These are phyloP conservation scores for Mucor saturninus DNA, from an alignment of 371 early-diverging fungal species.

Conservation along the genomic window DNA sequence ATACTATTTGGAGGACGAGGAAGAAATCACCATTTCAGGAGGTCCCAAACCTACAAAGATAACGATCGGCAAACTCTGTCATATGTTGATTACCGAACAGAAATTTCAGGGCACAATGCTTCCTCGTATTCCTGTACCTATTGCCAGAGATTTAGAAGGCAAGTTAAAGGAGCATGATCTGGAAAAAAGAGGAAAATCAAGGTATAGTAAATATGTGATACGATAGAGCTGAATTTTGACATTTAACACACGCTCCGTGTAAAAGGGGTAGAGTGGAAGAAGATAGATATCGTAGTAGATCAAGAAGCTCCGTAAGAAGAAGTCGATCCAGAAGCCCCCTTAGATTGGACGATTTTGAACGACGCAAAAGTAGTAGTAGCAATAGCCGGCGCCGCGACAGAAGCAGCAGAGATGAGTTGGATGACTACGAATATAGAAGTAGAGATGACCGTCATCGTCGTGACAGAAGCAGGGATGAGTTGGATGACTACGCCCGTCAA, in stretches of 20 bases:
- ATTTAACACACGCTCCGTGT: not conserved
- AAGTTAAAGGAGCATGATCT: conserved; percentile 66
- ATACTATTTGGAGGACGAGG: conserved; percentile 80
- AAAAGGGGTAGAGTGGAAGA: conserved; percentile 10
- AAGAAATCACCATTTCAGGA: conserved; percentile 69
- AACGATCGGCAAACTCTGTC: conserved; percentile 75
- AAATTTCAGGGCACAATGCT: conserved; percentile 81
- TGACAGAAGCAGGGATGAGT: conserved; percentile 13
- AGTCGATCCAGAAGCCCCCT: conserved; percentile 23
- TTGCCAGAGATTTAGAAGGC: conserved; percentile 75
- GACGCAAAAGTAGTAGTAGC: too few relatives aligned
- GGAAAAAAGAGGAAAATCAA: conserved; percentile 26
- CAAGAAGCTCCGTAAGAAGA: conserved; percentile 13
- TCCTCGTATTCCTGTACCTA: conserved; percentile 85
- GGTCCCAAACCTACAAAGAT: conserved; percentile 67
- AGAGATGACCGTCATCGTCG: too few relatives aligned
- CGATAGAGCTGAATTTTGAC: too few relatives aligned
- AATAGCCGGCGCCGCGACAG: too few relatives aligned
- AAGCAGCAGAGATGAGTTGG: conserved; percentile 35
- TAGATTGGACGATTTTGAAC: too few relatives aligned
- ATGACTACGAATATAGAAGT: too few relatives aligned
- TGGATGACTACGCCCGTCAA: conserved; percentile 39
- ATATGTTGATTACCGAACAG: conserved; percentile 69
- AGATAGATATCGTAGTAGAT: conserved; percentile 19
- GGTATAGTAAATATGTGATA: conserved; percentile 2